Evolutionary conservation across 305 asterid species (phyloP).

Genomic region (Fraxinus paxiana): DNA sequence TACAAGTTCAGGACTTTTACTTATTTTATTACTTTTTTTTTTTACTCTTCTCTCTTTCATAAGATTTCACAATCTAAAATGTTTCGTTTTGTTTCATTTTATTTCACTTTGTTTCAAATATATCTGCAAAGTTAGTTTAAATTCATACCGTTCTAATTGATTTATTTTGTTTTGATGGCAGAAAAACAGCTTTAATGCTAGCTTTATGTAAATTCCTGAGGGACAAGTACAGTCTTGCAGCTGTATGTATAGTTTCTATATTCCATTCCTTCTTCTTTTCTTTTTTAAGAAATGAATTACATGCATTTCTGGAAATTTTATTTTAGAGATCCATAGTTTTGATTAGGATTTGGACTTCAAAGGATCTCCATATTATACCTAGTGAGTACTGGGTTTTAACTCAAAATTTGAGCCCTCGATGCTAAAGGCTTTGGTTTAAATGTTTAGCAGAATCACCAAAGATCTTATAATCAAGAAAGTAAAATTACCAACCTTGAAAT

Average conservation of each 20-base stretch:
- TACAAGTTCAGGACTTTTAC: background rate
- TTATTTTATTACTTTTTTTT: background rate
- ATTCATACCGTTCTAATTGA: background rate
- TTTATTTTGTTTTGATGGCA: slow-evolving; percentile 31
- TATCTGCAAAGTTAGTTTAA: background rate
- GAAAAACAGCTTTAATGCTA: slow-evolving; percentile 90
- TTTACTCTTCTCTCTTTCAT: background rate
- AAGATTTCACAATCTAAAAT: background rate
- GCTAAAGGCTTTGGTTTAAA: background rate
- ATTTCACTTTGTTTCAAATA: background rate
- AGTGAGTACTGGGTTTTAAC: background rate
- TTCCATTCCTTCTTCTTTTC: background rate
- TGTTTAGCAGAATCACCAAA: background rate
- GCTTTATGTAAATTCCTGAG: slow-evolving; percentile 73
- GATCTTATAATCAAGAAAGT: background rate
- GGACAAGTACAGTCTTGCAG: slow-evolving; percentile 88
- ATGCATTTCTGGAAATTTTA: background rate
- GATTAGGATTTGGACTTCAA: background rate
- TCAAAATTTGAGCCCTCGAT: background rate
- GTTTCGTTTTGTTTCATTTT: background rate
- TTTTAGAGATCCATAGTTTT: background rate
- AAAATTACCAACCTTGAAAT: background rate
- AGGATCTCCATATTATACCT: background rate
- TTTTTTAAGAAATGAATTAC: background rate
- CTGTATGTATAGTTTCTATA: slow-evolving; percentile 48